Base-by-base conservation (phyloP, 805 yeast genomes). In the Candida fluviatilis region DNA sequence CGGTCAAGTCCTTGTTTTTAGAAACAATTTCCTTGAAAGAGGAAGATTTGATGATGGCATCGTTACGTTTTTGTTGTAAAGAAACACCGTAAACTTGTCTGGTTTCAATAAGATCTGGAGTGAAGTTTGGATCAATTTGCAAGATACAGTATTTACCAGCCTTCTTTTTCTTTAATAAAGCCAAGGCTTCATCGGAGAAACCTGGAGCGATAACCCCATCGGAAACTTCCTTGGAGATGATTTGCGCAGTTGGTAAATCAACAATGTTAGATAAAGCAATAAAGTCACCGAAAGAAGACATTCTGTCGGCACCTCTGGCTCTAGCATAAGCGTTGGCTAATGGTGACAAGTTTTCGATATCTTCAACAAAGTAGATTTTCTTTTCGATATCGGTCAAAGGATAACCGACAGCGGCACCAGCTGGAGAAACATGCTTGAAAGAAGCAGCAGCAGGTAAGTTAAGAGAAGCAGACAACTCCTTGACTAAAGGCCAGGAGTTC, bases 151-250 rank as follows among this genome's bases (percentile, higher is more conserved):
- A 93, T 73, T 93, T 93, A 56, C 99, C 99, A 49, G 84, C 87
- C 78, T 93, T 93, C 80, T 93, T 93, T 74, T 84, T 84, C 64
- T 79, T 78, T 64, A 93, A 79, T 49, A 93, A 71, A 50, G 75
- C 95, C 52, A 93, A 75, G 36, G 99, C 99, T 65, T 85, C 98
- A 48, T 86, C 86, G 55, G 83, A 84, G 67, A 70, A 93, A 44
- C 96, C 98, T 52, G 99, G 99, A 27, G 99, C 99, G 73, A 93
- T 88, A 45, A 93, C 95, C 76, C 99, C 99, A 63, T 93, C 99
- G 31, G 95, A 82, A 36, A 93, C 99, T 73, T 93, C 99, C 69
- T 87, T 88, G 39, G 97, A 85, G 62, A 93, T 93, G 67, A 93
- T 91, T 67, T 85, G 84, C 39, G 99, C 99, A 43, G 99, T 93